Conservation (phyloP, 352 stramenopile species). For the Pythium volutum region DNA sequence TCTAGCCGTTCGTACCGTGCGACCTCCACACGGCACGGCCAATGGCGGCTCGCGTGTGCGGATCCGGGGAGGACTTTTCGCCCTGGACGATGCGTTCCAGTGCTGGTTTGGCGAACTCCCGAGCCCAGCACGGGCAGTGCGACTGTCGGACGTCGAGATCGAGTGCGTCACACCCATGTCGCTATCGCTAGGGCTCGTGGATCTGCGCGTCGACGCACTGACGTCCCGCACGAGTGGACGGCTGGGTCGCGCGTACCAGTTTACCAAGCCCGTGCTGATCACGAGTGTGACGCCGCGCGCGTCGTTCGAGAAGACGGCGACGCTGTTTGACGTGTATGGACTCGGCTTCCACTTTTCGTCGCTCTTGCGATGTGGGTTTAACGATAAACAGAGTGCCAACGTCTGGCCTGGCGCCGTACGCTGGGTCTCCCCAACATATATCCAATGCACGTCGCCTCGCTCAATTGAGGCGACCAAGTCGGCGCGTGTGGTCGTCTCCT, state of each 20-base stretch:
- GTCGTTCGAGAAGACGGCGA: constrained; percentile 40
- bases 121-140: constrained; percentile 22
- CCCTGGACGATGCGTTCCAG: constrained; percentile 31
- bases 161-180: constrained; percentile 39
- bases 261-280: constrained; percentile 39
- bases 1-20: constrained; percentile 32
- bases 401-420: constrained; percentile 17
- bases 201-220: constrained; percentile 11
- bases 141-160: constrained; percentile 43
- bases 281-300: constrained; percentile 36
- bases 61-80: constrained; percentile 54
- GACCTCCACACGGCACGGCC: constrained; percentile 44
- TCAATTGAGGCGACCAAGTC: constrained; percentile 22
- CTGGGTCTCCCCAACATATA: constrained; percentile 44
- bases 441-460: constrained; percentile 43
- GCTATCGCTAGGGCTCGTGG: constrained; percentile 19
- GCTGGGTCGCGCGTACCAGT: constrained; percentile 35
- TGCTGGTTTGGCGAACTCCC: constrained; percentile 42
- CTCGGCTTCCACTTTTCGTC: constrained; percentile 48
- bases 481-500: constrained; percentile 39
- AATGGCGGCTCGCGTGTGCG: constrained; percentile 63
- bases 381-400: not conserved
- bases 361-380: constrained; percentile 46
- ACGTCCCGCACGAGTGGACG: constrained; percentile 25
- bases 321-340: constrained; percentile 60